Evolutionary conservation across 208 protist species (phyloP).

Genomic region (Leishmania tropica): DNA sequence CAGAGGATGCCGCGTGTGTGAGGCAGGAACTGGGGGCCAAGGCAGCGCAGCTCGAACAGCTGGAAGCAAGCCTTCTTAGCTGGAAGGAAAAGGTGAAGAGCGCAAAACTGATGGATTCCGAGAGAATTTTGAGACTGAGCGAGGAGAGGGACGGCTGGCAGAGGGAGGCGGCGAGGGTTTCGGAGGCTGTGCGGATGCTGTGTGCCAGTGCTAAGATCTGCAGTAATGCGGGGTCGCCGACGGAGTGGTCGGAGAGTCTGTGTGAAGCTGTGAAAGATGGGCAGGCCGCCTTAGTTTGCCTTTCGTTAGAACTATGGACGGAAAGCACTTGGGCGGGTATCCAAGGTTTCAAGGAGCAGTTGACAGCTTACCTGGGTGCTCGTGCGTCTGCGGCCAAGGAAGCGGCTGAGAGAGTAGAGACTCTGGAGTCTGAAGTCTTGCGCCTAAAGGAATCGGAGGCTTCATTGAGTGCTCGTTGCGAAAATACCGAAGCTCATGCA

Average conservation of each 20-base stretch:
- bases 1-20: background rate
- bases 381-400: background rate
- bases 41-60: constrained; percentile 1
- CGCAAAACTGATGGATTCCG: background rate
- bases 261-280: background rate
- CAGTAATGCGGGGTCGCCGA: background rate
- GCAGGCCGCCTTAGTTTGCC: background rate
- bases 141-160: background rate
- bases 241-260: background rate
- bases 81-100: constrained; percentile 1
- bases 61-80: background rate
- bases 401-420: background rate
- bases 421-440: constrained; percentile 1
- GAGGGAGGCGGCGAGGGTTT: background rate
- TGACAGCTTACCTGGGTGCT: background rate
- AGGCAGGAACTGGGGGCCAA: background rate
- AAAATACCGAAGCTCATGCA: constrained; percentile 2
- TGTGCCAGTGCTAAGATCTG: background rate
- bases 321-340: background rate
- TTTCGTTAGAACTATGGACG: background rate
- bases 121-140: background rate
- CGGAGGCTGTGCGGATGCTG: background rate
- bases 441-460: constrained; percentile 3
- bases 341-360: background rate
- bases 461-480: background rate